Conservation (phyloP, 148 eudicot genomes). For the Agrostemma githago region DNA sequence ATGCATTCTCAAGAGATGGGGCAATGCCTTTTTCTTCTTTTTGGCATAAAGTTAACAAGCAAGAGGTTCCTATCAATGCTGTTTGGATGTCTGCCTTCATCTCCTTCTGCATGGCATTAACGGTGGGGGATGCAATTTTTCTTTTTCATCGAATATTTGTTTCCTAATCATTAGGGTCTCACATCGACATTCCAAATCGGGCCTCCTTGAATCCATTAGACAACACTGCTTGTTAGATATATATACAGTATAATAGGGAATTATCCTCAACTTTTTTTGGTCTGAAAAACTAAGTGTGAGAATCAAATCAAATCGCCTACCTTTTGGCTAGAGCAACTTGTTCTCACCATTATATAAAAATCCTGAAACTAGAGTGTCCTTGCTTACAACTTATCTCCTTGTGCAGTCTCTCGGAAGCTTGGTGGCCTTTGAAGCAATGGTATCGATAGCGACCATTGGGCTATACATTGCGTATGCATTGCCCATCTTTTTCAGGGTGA, state of each 20-base stretch:
- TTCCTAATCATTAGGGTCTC: neutral
- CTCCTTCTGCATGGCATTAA: constrained; percentile 91
- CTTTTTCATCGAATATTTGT: too few relatives aligned
- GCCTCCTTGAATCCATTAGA: neutral
- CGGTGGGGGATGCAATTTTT: constrained; percentile 43
- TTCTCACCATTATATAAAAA: neutral
- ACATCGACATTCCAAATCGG: neutral
- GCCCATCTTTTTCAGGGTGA: constrained; percentile 83
- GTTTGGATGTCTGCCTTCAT: constrained; percentile 91
- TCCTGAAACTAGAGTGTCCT: neutral
- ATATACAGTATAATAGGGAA: neutral
- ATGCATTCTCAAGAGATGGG: constrained; percentile 99
- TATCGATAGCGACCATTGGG: constrained; percentile 83
- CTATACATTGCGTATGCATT: constrained; percentile 88
- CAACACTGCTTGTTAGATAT: neutral
- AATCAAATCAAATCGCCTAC: too few relatives aligned
- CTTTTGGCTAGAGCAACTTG: too few relatives aligned
- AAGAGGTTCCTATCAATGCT: constrained; percentile 85
- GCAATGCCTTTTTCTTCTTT: constrained; percentile 87
- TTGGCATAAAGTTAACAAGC: constrained; percentile 90
- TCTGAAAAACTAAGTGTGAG: too few relatives aligned
- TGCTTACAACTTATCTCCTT: neutral
- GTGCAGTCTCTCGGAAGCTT: constrained; percentile 84
- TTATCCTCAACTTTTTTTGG: neutral
- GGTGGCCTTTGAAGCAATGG: constrained; percentile 97